Base-by-base conservation (phyloP, 257 asterid genomes). In the Fraxinus anomala region DNA sequence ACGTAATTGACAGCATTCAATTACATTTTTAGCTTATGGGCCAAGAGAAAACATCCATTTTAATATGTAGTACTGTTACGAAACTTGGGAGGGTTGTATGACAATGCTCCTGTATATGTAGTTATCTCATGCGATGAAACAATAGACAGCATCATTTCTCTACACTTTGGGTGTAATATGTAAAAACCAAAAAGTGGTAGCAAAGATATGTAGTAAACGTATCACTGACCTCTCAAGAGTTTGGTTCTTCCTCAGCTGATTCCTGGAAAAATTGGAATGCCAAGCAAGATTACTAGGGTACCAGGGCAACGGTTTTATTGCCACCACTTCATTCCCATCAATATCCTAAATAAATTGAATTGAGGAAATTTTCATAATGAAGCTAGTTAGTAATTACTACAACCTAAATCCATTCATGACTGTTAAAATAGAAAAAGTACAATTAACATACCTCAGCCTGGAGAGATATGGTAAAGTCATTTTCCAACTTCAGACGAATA, bases 281-380 rank as follows among this genome's bases (percentile, higher is more conserved):
- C 98, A 96, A 85, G 98, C 98, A 40, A 93, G 94, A 83, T 96
- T 91, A 54, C 91, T 91, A 0, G 98, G 99, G 85, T 93, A 96
- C 99, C 99, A 96, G 44, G 94, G 94, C 76, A 96, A 83, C 49
- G 96, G 97, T 79, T 82, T 89, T 68, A 93, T 86, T 77, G 97
- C 91, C 72, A 83, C 96, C 80, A 91, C 87, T 81, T 86, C 96
- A 84, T 66, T 82, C 78, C 96, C 98, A 86, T 92, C 89, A 21
- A 80, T 51, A 76, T 86, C 92, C 99, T 96, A 76, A 76, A 80
- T 23, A 14, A 80, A 87, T 74, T 47, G 19, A 76, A 74, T 42
- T 66, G 34, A 33, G 73, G 30, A 72, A 14, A 44, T 70, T 17
- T 70, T 73, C 74, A 72, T 30, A 63, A 56, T 24, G 72, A 76